Evolutionary conservation across 2,329 filamentous ascomycete genomes (phyloP), one percentile per base, ranked within the genome.

Genomic region (Fusarium piperis): DNA sequence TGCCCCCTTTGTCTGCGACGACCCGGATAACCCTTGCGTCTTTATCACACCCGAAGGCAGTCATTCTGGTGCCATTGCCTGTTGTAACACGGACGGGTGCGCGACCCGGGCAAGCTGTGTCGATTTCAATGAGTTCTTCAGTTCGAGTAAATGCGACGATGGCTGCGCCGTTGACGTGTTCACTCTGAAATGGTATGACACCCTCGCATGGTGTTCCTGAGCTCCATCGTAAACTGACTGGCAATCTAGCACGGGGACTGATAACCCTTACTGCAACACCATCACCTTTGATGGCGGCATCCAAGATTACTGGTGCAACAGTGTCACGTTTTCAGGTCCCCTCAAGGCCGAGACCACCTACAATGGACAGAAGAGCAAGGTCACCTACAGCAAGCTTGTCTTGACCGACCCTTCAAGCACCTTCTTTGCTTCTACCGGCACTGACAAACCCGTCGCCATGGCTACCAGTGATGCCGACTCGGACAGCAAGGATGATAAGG

Each of bases 131-230:
- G 74, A 81, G 16, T 78, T 83, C 32, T 79, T 68, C 35, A 73
- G 74, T 3, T 78, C 78, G 6, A 83, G 80, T 46, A 67, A 74
- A 12, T 87, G 85, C 65, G 78, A 83, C 60, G 70, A 79, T 53
- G 79, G 78, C 12, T 87, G 85, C 64, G 65, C 78, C 20, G 73
- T 78, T 18, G 83, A 87, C 61, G 77, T 76, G 2, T 79, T 76
- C 36, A 85, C 82, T 12, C 67, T 84, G 38, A 87, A 87, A 76
- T 87, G 85, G 85, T 87, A 77, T 44, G 39, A 76, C 87, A 84
- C 84, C 85, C 76, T 36, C 11, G 18, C 30, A 44, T 7, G 28
- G 23, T 11, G 10, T 30, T n/a, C 16, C 48, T 16, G 10, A 32
- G 12, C 15, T 32, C 12, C 15, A 15, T 28, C 13, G 39, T n/a